phyloP scores from a whole-genome alignment of 1,284 basidiomycete genomes.

The Cryptococcus sp. region DNA sequence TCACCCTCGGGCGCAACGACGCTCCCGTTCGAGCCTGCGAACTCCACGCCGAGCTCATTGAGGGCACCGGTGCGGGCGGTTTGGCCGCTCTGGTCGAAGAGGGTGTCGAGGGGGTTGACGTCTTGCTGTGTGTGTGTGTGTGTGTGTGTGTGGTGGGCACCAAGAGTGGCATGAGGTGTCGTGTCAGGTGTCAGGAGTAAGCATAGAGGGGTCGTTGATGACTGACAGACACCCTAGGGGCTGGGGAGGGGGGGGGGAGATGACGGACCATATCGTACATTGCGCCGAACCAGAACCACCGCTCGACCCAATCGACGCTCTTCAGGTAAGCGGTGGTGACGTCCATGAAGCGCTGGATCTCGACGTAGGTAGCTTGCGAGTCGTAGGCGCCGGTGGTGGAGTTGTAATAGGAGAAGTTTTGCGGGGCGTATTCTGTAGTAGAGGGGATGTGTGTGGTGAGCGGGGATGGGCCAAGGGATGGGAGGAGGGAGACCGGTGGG shows the following conservation, averaged over 20 bases:
- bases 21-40: slow-evolving; percentile 24
- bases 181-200: too few relatives aligned
- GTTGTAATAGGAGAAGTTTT: slow-evolving; percentile 48
- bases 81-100: slow-evolving; percentile 19
- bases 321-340: slow-evolving; percentile 53
- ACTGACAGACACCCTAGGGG: too few relatives aligned
- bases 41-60: slow-evolving; percentile 26
- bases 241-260: not conserved
- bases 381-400: slow-evolving; percentile 2
- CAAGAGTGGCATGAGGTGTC: not conserved
- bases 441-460: not conserved
- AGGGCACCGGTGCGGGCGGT: slow-evolving; percentile 22
- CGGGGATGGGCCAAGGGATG: not conserved
- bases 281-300: slow-evolving; percentile 56
- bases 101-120: slow-evolving; percentile 23
- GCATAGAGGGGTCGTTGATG: not conserved
- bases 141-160: too few relatives aligned
- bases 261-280: slow-evolving; percentile 45
- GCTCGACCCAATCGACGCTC: slow-evolving; percentile 51
- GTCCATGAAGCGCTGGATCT: slow-evolving; percentile 52
- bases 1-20: not conserved
- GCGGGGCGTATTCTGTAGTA: slow-evolving; percentile 26
- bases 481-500: slow-evolving; percentile 53
- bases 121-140: slow-evolving; percentile 22
- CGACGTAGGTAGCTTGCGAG: slow-evolving; percentile 45